Evolutionary conservation across 179 eudicot species (phyloP), one percentile per base, ranked within the genome.

Genomic region (Silene vulgaris): DNA sequence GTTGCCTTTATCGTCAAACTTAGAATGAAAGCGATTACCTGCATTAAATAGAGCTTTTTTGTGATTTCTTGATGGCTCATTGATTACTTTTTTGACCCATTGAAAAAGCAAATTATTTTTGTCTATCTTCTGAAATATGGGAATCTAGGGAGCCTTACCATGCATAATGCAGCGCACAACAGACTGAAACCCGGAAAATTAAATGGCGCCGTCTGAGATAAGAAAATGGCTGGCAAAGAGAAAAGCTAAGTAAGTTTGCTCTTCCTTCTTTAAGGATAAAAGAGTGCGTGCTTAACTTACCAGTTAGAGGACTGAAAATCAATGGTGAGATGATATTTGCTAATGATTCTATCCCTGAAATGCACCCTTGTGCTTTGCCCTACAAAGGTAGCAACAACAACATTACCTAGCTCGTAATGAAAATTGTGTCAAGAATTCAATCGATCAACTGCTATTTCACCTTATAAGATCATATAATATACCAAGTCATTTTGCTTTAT

Each of bases 301-400:
- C 97, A 52, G 93, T 86, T 45, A 91, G 83, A 81, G 97, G 95
- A 78, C 90, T 91, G 80, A 87, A 90, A 70, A 89, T 77, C 56
- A 91, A 71, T 35, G 97, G 97, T 35, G 96, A 85, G 75, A 91
- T 83, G 76, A 91, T 85, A 75, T 79, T 86, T 63, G 90, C 90
- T 19, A 88, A 81, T 20, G 96, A 90, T 73, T 83, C 77, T 81
- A 91, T 89, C 77, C 88, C 91, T 45, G 96, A 88, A 61, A 90
- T 84, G 81, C 96, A 88, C 56, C 97, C 97, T 84, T 91, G 97
- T 65, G 82, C 90, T 83, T 85, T 91, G 9, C 97, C 97, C 95
- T 91, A 73, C 16, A 19, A 28, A 3, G 0, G 23, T 61, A 61
- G 67, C n/a, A 63, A 23, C 5, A 63, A 23, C n/a, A 28, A 23